Conservation (phyloP, 331 rosid species). For the Quercus tomentella region DNA sequence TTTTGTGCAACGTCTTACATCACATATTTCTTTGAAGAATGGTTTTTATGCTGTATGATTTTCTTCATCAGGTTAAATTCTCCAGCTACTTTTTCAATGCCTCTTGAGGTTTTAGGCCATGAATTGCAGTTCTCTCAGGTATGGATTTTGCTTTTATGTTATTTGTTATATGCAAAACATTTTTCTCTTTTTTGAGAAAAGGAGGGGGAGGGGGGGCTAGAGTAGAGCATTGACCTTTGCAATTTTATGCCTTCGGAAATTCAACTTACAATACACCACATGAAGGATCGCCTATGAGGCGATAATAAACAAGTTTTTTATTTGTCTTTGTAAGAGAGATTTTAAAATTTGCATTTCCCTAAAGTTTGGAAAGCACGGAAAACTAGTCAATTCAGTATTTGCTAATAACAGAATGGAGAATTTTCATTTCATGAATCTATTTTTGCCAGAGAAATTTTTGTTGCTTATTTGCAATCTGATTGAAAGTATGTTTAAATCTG, state of each 20-base stretch:
- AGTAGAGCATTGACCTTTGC: neutral
- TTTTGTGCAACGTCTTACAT: neutral
- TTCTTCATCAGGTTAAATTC: conserved; percentile 58
- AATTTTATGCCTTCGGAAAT: neutral
- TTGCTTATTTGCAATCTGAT: neutral
- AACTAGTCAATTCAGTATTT: neutral
- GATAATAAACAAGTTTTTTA: neutral
- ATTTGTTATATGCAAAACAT: neutral
- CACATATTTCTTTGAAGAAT: neutral
- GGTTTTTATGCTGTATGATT: neutral
- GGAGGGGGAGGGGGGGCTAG: too few species aligned
- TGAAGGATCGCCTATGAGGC: neutral
- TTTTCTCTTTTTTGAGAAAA: neutral
- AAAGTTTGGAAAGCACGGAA: neutral
- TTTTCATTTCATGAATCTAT: neutral
- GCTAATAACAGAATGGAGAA: neutral
- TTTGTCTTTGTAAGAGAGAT: neutral
- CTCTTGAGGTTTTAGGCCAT: conserved; percentile 74
- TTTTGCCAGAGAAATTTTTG: neutral
- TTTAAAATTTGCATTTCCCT: neutral
- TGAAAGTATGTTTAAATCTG: neutral
- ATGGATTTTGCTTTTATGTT: neutral
- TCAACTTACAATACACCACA: neutral
- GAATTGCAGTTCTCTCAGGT: conserved; percentile 89
- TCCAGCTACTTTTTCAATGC: conserved; percentile 85